phyloP scores from a whole-genome alignment of 257 asterid genomes.

The Solanum dulcamara region DNA sequence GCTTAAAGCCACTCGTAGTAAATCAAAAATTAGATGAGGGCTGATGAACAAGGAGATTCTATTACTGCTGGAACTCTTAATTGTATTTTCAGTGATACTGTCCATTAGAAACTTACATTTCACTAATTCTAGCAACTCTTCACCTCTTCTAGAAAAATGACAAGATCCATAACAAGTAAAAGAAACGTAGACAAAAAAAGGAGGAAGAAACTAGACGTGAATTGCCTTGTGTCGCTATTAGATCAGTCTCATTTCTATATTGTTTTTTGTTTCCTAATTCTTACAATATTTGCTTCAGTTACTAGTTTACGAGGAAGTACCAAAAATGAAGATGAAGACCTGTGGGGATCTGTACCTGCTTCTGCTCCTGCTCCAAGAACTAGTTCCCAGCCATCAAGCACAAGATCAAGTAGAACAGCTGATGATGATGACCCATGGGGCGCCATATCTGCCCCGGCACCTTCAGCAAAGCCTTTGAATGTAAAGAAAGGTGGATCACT shows the following conservation, averaged over 20 bases:
- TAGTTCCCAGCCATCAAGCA: constrained; percentile 14
- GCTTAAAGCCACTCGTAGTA: neutral
- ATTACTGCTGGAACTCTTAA: neutral
- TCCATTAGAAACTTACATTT: neutral
- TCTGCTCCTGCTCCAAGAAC: constrained; percentile 29
- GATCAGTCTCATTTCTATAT: neutral
- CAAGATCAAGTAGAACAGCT: constrained; percentile 20
- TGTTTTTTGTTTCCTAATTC: neutral
- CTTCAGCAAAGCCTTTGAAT: constrained; percentile 23
- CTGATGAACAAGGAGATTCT: neutral
- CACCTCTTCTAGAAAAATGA: neutral
- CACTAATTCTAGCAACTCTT: neutral
- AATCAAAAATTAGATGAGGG: neutral
- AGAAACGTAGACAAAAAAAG: neutral
- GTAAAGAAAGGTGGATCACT: neutral
- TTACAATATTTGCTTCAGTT: constrained; percentile 34
- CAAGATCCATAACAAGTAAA: neutral
- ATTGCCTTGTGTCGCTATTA: neutral
- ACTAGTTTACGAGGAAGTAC: constrained; percentile 44
- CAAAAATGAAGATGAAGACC: constrained; percentile 39
- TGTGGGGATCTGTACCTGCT: constrained; percentile 48
- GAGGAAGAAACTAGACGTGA: neutral
- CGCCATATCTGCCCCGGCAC: constrained; percentile 36
- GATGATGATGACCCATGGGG: constrained; percentile 59
- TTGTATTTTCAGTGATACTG: neutral